phyloP scores from a whole-genome alignment of 768 basidiomycete species.

The Agrocybe chaxingu region DNA sequence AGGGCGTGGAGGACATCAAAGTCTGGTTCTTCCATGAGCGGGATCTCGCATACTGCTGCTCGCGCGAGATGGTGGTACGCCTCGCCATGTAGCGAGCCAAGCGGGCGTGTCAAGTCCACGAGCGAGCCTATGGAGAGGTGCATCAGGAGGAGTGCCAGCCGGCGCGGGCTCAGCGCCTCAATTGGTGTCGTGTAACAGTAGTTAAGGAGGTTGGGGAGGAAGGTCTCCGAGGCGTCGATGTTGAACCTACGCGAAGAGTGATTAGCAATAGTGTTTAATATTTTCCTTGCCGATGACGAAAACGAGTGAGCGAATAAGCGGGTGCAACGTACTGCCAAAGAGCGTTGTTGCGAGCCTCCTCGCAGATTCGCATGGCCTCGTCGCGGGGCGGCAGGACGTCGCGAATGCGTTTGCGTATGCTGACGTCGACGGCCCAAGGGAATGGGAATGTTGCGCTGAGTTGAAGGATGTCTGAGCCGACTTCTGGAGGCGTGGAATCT shows the following conservation, averaged over 20 bases:
- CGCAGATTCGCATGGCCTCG: conserved; percentile 58
- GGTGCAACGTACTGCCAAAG: conserved; percentile 62
- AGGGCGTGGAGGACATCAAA: conserved; percentile 69
- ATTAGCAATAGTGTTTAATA: neutral
- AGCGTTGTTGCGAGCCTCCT: conserved; percentile 63
- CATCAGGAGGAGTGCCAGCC: conserved; percentile 67
- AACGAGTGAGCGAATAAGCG: conserved; percentile 7
- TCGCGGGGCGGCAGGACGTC: conserved; percentile 57
- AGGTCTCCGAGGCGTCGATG: conserved; percentile 67
- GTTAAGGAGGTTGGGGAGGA: conserved; percentile 64
- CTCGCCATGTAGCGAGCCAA: conserved; percentile 59
- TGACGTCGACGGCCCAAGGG: conserved; percentile 62
- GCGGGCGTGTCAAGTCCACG: conserved; percentile 56
- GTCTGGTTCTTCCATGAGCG: conserved; percentile 72
- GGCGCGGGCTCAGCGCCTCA: conserved; percentile 59
- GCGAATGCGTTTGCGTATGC: conserved; percentile 60
- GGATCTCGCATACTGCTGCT: conserved; percentile 68
- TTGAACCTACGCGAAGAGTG: conserved; percentile 45
- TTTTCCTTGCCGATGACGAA: neutral
- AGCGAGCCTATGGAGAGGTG: conserved; percentile 70
- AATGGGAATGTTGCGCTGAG: conserved; percentile 70
- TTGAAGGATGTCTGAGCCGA: conserved; percentile 47
- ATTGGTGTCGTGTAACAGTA: conserved; percentile 64
- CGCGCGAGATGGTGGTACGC: conserved; percentile 65
- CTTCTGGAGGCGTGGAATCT: conserved; percentile 31